A percentile compares a stretch with the other conserved stretches of the same genome.
These are phyloP conservation scores for Singerocomus rubriflavus DNA, from an alignment of 1,284 basidiomycete species.

Conservation along the genomic window DNA sequence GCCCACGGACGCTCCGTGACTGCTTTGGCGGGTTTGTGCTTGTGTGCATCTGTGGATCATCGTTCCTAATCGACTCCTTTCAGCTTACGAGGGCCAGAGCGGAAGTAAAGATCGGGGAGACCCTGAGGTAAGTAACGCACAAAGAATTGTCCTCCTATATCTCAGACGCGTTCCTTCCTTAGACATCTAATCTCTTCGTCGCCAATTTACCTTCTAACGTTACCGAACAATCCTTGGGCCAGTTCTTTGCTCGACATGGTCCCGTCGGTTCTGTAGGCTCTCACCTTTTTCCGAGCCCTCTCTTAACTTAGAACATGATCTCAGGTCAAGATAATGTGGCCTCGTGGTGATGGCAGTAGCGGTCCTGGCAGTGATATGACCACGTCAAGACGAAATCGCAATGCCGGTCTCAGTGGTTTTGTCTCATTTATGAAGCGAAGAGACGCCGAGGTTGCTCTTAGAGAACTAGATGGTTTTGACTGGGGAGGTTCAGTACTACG, in stretches of 20 bases:
- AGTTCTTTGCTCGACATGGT: conserved; percentile 77
- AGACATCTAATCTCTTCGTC: conserved; percentile 95
- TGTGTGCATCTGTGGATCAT: neutral
- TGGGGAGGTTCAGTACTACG: conserved; percentile 87
- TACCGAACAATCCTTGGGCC: conserved; percentile 79
- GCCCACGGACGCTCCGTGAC: conserved; percentile 70
- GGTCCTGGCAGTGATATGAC: conserved; percentile 77
- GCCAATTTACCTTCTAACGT: conserved; percentile 85
- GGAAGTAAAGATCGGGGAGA: conserved; percentile 88
- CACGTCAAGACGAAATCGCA: conserved; percentile 61
- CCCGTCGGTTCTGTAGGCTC: conserved; percentile 65
- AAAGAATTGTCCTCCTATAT: neutral
- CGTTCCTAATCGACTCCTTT: conserved; percentile 1
- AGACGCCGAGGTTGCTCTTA: conserved; percentile 85
- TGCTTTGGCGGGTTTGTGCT: conserved; percentile 71
- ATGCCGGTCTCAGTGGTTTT: conserved; percentile 83
- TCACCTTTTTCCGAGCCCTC: neutral
- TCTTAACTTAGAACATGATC: neutral
- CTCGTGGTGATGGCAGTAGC: conserved; percentile 58
- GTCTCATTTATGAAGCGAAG: conserved; percentile 93
- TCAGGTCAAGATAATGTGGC: conserved; percentile 97
- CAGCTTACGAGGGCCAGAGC: conserved; percentile 82
- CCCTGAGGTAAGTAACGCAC: conserved; percentile 51
- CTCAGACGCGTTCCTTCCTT: conserved; percentile 11
- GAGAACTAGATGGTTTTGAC: conserved; percentile 85